A percentile compares a stretch with the other conserved stretches of the same genome.
phyloP scores from a whole-genome alignment of 148 eudicot species.

The Selenicereus undatus region DNA sequence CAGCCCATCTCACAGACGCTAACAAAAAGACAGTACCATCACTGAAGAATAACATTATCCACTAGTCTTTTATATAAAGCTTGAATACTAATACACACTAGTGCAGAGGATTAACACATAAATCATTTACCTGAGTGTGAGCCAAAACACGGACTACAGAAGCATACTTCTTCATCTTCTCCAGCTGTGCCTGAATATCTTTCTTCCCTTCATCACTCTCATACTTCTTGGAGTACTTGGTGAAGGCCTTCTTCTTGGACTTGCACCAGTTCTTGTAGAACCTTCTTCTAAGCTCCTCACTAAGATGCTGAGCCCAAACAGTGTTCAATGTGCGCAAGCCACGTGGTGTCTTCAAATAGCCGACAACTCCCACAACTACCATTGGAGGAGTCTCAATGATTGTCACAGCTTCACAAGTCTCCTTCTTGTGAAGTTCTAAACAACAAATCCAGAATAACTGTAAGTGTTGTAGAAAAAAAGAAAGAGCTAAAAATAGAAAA shows the following conservation, averaged over 20 bases:
- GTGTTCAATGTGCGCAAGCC: conserved; percentile 79
- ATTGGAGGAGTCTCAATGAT: conserved; percentile 74
- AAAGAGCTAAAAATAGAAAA: no score
- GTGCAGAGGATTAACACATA: not conserved
- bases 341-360: conserved; percentile 70
- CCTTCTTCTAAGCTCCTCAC: conserved; percentile 68
- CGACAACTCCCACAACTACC: conserved; percentile 72
- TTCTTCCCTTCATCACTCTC: conserved; percentile 71
- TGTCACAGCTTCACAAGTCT: conserved; percentile 82
- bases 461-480: no score
- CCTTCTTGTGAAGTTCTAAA: conserved; percentile 80
- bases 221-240: conserved; percentile 59
- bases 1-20: not conserved
- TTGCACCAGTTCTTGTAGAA: conserved; percentile 87
- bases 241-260: conserved; percentile 84
- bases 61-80: no score
- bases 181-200: conserved; percentile 65
- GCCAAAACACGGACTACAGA: conserved; percentile 73
- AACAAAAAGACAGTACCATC: not conserved
- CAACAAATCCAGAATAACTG: not conserved
- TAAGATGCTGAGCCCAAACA: conserved; percentile 78
- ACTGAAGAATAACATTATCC: no score
- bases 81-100: no score
- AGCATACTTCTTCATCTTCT: conserved; percentile 68
- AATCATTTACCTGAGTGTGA: conserved; percentile 60